A percentile compares a stretch with the other conserved stretches of the same genome.
Conservation (phyloP, 2,329 filamentous ascomycete genomes). For the Arthrobotrys megalospora region DNA sequence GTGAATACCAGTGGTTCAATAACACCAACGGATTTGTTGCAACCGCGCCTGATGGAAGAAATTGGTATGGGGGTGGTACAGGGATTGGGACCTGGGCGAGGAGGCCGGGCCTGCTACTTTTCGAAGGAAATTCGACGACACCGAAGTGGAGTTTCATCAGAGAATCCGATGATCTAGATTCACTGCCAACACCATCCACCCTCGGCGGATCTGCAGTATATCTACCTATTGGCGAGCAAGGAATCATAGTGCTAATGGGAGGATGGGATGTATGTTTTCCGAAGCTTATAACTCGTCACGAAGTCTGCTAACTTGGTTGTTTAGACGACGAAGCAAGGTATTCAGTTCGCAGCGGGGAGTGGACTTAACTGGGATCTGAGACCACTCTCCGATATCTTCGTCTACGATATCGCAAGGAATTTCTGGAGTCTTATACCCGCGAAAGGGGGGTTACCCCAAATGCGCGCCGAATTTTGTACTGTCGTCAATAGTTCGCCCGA, state of each 20-base stretch:
- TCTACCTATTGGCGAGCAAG: slow-evolving; percentile 26
- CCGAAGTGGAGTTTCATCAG: slow-evolving; percentile 42
- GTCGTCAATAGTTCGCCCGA: slow-evolving; percentile 49
- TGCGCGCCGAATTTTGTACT: slow-evolving; percentile 38
- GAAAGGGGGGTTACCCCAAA: slow-evolving; percentile 34
- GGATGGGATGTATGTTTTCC: slow-evolving; percentile 35
- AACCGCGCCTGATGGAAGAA: slow-evolving; percentile 30
- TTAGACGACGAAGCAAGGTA: slow-evolving; percentile 25
- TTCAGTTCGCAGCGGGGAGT: background rate
- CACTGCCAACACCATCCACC: slow-evolving; percentile 9
- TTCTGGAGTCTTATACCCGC: slow-evolving; percentile 55
- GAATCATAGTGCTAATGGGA: slow-evolving; percentile 31
- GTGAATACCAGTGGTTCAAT: slow-evolving; percentile 39
- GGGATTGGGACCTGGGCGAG: slow-evolving; percentile 18
- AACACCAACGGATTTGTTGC: slow-evolving; percentile 36
- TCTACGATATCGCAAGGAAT: slow-evolving; percentile 56
- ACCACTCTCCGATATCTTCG: slow-evolving; percentile 38
- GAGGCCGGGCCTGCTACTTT: slow-evolving; percentile 13
- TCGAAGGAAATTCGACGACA: slow-evolving; percentile 19
- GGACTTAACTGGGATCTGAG: slow-evolving; percentile 28
- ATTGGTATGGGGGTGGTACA: slow-evolving; percentile 30
- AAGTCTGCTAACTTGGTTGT: background rate
- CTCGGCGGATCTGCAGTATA: slow-evolving; percentile 22
- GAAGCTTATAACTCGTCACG: background rate
- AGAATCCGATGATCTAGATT: slow-evolving; percentile 7